Conservation (phyloP, 169 alveolate genomes). For the Eimeria necatrix region DNA sequence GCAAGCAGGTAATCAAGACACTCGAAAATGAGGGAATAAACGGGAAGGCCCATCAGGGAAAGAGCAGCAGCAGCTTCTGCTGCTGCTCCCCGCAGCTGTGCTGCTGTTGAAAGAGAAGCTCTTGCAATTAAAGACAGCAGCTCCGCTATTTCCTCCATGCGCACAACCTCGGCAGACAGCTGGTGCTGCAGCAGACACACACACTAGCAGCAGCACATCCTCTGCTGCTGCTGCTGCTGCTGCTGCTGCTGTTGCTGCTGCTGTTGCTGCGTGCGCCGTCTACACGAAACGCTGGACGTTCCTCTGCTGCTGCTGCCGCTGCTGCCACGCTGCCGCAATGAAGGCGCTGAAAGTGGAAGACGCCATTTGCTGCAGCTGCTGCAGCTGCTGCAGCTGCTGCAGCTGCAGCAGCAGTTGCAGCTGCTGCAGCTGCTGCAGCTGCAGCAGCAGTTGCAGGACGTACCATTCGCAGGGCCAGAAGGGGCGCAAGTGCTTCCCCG, state of each 20-base stretch:
- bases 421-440: neutral
- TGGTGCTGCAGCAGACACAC: conserved; percentile 53
- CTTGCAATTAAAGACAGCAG: conserved; percentile 48
- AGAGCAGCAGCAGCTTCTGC: conserved; percentile 53
- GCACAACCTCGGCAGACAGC: conserved; percentile 5
- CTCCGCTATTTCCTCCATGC: conserved; percentile 48
- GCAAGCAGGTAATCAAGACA: conserved; percentile 60
- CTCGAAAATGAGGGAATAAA: conserved; percentile 67
- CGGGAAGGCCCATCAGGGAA: conserved; percentile 56
- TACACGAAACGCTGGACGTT: no score
- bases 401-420: neutral
- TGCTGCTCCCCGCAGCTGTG: conserved; percentile 10
- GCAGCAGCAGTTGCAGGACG: neutral
- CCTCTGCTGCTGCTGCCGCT: neutral
- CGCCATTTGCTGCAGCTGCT: neutral
- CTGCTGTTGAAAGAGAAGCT: neutral
- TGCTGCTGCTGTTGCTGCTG: no score
- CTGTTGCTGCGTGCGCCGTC: neutral
- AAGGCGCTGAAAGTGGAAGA: no score
- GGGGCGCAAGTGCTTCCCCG: neutral
- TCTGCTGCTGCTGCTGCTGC: no score
- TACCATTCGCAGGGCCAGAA: conserved; percentile 7
- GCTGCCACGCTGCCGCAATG: no score
- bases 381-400: neutral
- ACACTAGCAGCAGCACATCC: neutral